phyloP scores from a whole-genome alignment of 2,329 filamentous ascomycete species.

The Ascosphaera pollenicola region DNA sequence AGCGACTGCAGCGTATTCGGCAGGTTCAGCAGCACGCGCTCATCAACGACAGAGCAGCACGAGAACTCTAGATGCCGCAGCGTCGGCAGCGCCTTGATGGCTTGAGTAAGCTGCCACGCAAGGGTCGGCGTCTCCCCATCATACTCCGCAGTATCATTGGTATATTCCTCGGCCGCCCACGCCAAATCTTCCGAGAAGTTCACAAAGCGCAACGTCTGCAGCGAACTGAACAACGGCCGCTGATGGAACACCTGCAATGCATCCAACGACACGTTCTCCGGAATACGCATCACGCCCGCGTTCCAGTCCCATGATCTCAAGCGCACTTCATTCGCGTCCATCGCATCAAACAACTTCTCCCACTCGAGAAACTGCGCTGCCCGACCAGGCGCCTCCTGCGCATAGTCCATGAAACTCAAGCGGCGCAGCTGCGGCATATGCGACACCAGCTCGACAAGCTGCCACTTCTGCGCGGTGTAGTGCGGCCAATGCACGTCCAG shows the following conservation, averaged over 20 bases:
- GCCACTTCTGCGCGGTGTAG: conserved; percentile 30
- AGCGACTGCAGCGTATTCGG: conserved; percentile 44
- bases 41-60: conserved; percentile 49
- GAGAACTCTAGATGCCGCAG: conserved; percentile 51
- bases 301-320: conserved; percentile 36
- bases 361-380: conserved; percentile 1
- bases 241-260: conserved; percentile 31
- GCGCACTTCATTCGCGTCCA: conserved; percentile 28
- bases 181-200: conserved; percentile 12
- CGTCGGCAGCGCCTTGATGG: conserved; percentile 28
- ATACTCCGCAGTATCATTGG: conserved; percentile 17
- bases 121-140: not conserved
- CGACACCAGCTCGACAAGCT: conserved; percentile 36
- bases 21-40: conserved; percentile 43
- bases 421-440: conserved; percentile 44
- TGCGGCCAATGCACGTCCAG: conserved; percentile 46
- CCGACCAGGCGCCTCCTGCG: conserved; percentile 1
- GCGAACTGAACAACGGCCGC: conserved; percentile 28
- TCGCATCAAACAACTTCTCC: conserved; percentile 34
- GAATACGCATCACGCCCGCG: conserved; percentile 20
- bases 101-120: not conserved
- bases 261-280: conserved; percentile 19
- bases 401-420: conserved; percentile 44
- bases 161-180: conserved; percentile 15
- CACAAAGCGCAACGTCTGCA: conserved; percentile 16